A percentile compares a stretch with the other conserved stretches of the same genome.
These are phyloP conservation scores for Aspergillus eucalypticola DNA, from an alignment of 2,329 filamentous ascomycete genomes.

Conservation along the genomic window DNA sequence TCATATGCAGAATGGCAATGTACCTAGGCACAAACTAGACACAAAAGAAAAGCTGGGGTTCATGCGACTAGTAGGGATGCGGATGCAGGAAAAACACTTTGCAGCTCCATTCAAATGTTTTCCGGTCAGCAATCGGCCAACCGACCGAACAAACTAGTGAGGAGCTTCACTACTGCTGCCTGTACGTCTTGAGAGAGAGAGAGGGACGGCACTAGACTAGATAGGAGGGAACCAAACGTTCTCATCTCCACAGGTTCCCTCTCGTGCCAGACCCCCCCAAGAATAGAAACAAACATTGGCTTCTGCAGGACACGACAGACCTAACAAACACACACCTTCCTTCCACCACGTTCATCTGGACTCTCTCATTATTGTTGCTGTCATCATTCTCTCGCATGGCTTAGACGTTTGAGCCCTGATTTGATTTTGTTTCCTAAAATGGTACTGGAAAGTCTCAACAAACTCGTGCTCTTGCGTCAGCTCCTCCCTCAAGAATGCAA, in stretches of 20 bases:
- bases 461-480: slow-evolving; percentile 3
- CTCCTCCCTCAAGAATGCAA: slow-evolving; percentile 1
- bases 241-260: neutral
- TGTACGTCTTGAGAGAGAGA: neutral
- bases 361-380: neutral
- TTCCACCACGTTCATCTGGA: neutral
- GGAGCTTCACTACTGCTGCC: neutral
- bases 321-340: neutral
- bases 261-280: neutral
- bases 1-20: neutral
- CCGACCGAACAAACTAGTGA: neutral
- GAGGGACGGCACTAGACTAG: neutral
- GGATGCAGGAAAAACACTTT: neutral
- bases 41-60: neutral
- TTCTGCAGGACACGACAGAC: too few species aligned
- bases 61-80: slow-evolving; percentile 1
- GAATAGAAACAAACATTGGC: neutral
- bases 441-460: too few species aligned
- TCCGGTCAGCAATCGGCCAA: neutral
- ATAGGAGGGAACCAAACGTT: neutral
- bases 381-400: neutral
- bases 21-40: neutral
- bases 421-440: neutral
- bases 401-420: neutral
- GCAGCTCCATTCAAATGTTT: neutral